Evolutionary conservation across 2,329 filamentous ascomycete species (phyloP).

Genomic region (Colletotrichum spaethianum): DNA sequence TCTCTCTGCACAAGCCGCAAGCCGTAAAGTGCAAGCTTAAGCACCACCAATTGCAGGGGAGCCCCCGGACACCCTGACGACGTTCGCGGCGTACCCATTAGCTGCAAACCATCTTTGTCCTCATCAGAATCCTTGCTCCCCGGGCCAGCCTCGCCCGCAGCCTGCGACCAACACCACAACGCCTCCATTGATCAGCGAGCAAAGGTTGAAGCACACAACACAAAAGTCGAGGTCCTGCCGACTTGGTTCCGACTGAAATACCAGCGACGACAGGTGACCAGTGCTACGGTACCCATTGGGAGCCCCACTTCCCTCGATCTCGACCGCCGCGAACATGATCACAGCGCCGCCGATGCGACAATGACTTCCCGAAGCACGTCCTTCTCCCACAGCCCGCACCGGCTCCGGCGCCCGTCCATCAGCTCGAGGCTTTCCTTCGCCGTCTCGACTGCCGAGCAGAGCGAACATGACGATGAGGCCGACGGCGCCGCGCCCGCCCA

Average conservation of each 20-base stretch:
- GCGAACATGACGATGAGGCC: conserved; percentile 66
- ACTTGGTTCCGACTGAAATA: not conserved
- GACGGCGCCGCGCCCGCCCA: conserved; percentile 49
- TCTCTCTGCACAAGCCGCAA: conserved; percentile 3
- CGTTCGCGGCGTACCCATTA: conserved; percentile 7
- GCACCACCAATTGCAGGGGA: conserved; percentile 31
- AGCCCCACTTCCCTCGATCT: not conserved
- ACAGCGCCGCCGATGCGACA: conserved; percentile 49
- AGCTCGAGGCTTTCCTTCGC: conserved; percentile 77
- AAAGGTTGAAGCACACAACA: not conserved
- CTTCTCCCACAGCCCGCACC: conserved; percentile 57
- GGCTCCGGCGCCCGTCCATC: conserved; percentile 68
- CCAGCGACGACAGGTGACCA: not conserved
- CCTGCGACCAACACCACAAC: conserved; percentile 3
- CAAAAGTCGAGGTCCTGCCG: not conserved
- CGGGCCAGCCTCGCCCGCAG: conserved; percentile 27
- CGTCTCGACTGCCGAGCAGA: conserved; percentile 75
- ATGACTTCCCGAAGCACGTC: conserved; percentile 70
- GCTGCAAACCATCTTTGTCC: conserved; percentile 18
- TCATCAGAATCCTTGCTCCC: conserved; percentile 17
- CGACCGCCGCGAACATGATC: conserved; percentile 55
- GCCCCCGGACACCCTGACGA: conserved; percentile 8
- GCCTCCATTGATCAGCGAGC: conserved; percentile 19
- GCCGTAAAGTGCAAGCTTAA: conserved; percentile 29
- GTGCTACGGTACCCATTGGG: not conserved